Conservation (phyloP, 805 yeast genomes). For the Spathaspora sp. region DNA sequence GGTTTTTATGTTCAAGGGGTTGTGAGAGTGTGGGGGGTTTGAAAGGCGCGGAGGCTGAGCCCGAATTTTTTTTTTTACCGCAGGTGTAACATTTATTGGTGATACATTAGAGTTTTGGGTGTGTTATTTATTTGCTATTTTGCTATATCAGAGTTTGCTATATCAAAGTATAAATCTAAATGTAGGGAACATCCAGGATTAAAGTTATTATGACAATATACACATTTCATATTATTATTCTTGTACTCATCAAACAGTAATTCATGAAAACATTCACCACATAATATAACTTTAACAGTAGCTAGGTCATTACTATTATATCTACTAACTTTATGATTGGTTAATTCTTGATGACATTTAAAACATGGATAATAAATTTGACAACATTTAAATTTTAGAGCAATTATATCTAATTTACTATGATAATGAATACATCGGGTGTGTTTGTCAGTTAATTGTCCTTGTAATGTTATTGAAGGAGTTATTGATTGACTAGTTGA, state of each 20-base stretch:
- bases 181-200: constrained; percentile 39
- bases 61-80: not conserved
- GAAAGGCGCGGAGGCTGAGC: not conserved
- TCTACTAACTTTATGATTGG: constrained; percentile 11
- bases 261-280: constrained; percentile 33
- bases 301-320: constrained; percentile 10
- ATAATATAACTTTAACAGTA: constrained; percentile 22
- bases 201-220: constrained; percentile 23
- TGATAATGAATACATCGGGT: constrained; percentile 40
- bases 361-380: constrained; percentile 34
- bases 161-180: constrained; percentile 32
- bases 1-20: not conserved
- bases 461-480: not conserved
- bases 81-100: not conserved
- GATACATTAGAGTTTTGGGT: no score
- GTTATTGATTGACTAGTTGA: not conserved
- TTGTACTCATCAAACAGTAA: constrained; percentile 27
- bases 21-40: no score
- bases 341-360: constrained; percentile 28
- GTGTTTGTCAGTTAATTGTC: constrained; percentile 19
- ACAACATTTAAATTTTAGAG: constrained; percentile 39
- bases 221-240: constrained; percentile 14
- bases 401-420: constrained; percentile 31
- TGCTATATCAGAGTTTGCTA: not conserved
- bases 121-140: not conserved